Evolutionary conservation across 2,329 filamentous ascomycete genomes (phyloP).

Genomic region (Chalaropsis ovoidea): DNA sequence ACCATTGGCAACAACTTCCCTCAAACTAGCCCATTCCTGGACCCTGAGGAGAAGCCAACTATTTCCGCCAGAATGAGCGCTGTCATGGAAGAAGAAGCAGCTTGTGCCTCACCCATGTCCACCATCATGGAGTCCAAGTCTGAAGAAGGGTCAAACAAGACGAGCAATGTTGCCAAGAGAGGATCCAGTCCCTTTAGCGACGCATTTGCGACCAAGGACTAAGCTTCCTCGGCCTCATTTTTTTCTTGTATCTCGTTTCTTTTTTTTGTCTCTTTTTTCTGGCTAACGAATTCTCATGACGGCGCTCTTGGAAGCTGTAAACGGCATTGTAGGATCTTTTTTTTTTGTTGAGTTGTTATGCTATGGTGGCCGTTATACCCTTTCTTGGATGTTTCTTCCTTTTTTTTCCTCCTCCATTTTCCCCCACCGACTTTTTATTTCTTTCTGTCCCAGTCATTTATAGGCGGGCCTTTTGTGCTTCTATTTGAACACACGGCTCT

Average conservation of each 20-base stretch:
- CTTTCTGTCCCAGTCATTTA: constrained; percentile 19
- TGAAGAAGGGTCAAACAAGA: constrained; percentile 30
- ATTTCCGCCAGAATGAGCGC: constrained; percentile 44
- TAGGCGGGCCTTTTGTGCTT: not conserved
- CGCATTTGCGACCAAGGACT: constrained; percentile 47
- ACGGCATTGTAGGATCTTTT: constrained; percentile 10
- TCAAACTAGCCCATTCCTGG: constrained; percentile 45
- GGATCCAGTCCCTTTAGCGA: constrained; percentile 47
- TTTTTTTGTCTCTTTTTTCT: constrained; percentile 10
- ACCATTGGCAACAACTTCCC: not conserved
- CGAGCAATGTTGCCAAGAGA: constrained; percentile 30
- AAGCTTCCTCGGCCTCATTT: constrained; percentile 23
- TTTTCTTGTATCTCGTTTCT: constrained; percentile 4
- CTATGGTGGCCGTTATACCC: constrained; percentile 9
- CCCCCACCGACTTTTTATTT: constrained; percentile 15
- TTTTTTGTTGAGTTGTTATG: constrained; percentile 2
- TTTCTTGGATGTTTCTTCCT: constrained; percentile 11
- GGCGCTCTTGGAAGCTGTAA: constrained; percentile 1
- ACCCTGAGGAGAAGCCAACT: constrained; percentile 37
- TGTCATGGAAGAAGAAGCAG: constrained; percentile 46
- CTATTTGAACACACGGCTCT: not conserved
- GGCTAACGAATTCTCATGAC: constrained; percentile 14
- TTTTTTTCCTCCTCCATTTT: constrained; percentile 25
- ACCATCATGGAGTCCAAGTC: constrained; percentile 28
- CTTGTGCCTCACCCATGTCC: constrained; percentile 33